Evolutionary conservation across 2,329 filamentous ascomycete species (phyloP).

Genomic region (Penicillium sp.): DNA sequence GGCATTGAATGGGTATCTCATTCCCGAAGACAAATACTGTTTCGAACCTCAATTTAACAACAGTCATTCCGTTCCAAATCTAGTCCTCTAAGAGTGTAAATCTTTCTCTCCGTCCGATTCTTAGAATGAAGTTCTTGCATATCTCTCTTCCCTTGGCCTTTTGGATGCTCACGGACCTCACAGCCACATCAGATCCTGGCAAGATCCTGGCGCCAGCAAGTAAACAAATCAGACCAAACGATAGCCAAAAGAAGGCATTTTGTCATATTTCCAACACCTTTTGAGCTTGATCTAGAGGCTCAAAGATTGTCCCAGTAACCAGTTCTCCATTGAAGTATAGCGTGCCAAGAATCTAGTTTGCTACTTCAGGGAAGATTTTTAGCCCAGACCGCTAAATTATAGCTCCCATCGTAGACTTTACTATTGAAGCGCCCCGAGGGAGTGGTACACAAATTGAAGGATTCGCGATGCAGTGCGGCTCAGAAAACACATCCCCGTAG

Average conservation of each 20-base stretch:
- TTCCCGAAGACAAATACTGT: background rate
- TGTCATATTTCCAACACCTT: background rate
- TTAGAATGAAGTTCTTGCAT: no score
- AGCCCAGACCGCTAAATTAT: background rate
- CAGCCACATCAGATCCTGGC: background rate
- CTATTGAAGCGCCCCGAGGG: background rate
- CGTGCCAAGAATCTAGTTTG: background rate
- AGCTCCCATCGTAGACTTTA: background rate
- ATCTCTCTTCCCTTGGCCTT: no score
- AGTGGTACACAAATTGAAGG: background rate
- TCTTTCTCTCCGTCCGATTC: no score
- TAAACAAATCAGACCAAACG: background rate
- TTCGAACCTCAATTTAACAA: no score
- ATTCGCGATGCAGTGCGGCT: background rate
- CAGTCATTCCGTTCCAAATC: no score
- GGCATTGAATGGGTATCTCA: background rate
- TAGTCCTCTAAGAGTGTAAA: no score
- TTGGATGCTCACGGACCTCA: background rate
- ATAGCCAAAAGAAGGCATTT: background rate
- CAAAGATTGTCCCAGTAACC: background rate
- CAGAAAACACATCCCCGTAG: background rate
- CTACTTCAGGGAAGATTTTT: background rate
- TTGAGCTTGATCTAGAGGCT: background rate
- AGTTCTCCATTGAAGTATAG: background rate
- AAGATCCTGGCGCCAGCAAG: background rate